Evolutionary conservation across 176 grass and related monocot genomes (phyloP).

Genomic region (Puccinellia tenuiflora): DNA sequence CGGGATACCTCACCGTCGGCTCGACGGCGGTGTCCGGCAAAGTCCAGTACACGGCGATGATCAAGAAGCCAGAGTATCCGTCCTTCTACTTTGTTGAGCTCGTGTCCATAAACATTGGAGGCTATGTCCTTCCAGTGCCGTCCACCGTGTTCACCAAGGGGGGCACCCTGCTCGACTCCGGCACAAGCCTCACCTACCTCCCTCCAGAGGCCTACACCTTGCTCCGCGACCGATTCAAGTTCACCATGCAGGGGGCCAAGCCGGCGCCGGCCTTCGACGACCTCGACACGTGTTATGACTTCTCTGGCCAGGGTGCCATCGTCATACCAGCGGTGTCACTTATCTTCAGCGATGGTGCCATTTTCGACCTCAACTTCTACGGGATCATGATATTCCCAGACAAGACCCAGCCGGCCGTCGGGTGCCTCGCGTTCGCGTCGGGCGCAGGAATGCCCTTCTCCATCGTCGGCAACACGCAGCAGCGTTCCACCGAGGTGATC

Average conservation of each 20-base stretch:
- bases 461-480: constrained; percentile 67
- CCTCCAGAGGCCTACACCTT: constrained; percentile 37
- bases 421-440: constrained; percentile 52
- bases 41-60: constrained; percentile 49
- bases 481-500: constrained; percentile 42
- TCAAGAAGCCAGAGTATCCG: not conserved
- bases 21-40: not conserved
- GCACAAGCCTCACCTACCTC: constrained; percentile 55
- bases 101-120: constrained; percentile 49
- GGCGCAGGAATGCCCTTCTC: not conserved
- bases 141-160: constrained; percentile 22
- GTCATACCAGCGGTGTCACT: constrained; percentile 33
- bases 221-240: constrained; percentile 40
- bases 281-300: constrained; percentile 75
- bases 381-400: constrained; percentile 36
- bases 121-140: constrained; percentile 31
- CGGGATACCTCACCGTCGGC: constrained; percentile 55
- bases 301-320: constrained; percentile 17
- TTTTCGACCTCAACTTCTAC: constrained; percentile 31
- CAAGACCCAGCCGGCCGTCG: not conserved
- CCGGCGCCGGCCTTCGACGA: constrained; percentile 19
- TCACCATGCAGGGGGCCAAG: constrained; percentile 48
- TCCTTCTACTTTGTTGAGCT: constrained; percentile 58
- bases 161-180: constrained; percentile 63
- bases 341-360: constrained; percentile 40